Conservation (phyloP, 2,329 filamentous ascomycete genomes). For the Alternaria sp. region DNA sequence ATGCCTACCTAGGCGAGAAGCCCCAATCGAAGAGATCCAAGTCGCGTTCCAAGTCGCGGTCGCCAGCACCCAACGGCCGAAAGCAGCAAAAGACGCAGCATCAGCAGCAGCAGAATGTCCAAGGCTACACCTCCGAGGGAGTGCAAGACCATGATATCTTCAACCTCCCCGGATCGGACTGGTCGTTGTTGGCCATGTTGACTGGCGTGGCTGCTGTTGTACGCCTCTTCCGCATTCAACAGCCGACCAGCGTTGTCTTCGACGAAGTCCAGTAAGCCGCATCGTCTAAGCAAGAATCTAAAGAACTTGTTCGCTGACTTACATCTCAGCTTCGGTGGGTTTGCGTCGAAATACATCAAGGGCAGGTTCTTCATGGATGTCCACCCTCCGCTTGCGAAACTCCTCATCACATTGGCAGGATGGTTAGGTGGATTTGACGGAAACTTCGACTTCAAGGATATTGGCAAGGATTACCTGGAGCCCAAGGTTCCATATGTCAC, state of each 20-base stretch:
- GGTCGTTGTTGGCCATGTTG: slow-evolving; percentile 75
- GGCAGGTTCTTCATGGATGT: slow-evolving; percentile 99
- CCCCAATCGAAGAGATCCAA: slow-evolving; percentile 40
- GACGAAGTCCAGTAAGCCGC: slow-evolving; percentile 96
- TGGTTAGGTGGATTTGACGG: slow-evolving; percentile 96
- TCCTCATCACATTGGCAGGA: slow-evolving; percentile 93
- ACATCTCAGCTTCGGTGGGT: slow-evolving; percentile 84
- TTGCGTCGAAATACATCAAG: slow-evolving; percentile 99
- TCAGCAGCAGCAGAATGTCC: slow-evolving; percentile 29
- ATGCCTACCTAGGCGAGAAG: slow-evolving; percentile 45
- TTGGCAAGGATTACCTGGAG: slow-evolving; percentile 97
- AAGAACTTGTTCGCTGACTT: slow-evolving; percentile 30
- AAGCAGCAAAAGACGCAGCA: slow-evolving; percentile 47
- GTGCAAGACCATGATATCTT: slow-evolving; percentile 93
- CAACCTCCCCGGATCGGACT: slow-evolving; percentile 83
- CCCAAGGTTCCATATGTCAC: slow-evolving; percentile 95
- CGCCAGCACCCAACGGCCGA: slow-evolving; percentile 37
- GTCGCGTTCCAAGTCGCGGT: slow-evolving; percentile 46
- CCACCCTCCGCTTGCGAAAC: slow-evolving; percentile 95
- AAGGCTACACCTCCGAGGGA: slow-evolving; percentile 77
- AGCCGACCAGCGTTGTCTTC: slow-evolving; percentile 95
- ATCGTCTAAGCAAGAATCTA: not conserved
- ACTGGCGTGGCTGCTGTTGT: slow-evolving; percentile 81
- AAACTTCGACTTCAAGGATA: slow-evolving; percentile 98
- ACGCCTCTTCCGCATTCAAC: slow-evolving; percentile 93